Percentiles rank a stretch among this genome's conserved stretches.
Conservation (phyloP, 108 stramenopile genomes). For the Poteriospumella lacustris region DNA sequence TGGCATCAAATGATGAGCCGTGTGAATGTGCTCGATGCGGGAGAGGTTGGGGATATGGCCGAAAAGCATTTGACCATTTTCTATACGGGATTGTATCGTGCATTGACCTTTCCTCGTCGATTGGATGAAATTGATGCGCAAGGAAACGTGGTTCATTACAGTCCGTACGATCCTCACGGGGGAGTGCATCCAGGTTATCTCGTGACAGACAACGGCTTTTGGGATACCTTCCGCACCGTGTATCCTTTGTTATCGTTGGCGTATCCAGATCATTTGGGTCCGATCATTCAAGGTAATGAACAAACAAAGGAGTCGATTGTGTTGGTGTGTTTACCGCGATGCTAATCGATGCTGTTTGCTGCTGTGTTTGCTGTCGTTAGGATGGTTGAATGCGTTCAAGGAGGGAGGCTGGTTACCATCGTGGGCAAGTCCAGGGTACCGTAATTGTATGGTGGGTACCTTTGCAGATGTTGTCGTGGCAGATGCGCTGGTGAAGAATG, state of each 20-base stretch:
- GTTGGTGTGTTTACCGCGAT: background rate
- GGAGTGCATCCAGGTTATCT: slow-evolving; percentile 6
- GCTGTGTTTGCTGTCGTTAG: background rate
- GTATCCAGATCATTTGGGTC: slow-evolving; percentile 27
- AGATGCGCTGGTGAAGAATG: slow-evolving; percentile 36
- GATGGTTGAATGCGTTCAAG: slow-evolving; percentile 38
- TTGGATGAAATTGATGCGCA: slow-evolving; percentile 20
- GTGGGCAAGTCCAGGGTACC: slow-evolving; percentile 42
- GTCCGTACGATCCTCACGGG: slow-evolving; percentile 24
- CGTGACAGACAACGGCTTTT: slow-evolving; percentile 43
- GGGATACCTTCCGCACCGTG: slow-evolving; percentile 46
- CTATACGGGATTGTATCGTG: slow-evolving; percentile 40
- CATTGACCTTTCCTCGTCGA: slow-evolving; percentile 34
- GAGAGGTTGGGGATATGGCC: background rate
- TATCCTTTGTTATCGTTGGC: slow-evolving; percentile 31
- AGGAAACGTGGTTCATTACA: slow-evolving; percentile 28
- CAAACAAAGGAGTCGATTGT: background rate
- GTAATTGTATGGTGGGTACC: slow-evolving; percentile 39
- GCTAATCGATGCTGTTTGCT: too few species aligned
- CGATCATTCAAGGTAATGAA: slow-evolving; percentile 18
- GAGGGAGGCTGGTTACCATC: slow-evolving; percentile 39
- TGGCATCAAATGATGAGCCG: slow-evolving; percentile 33
- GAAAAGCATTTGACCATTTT: background rate
- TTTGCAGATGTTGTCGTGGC: slow-evolving; percentile 40
- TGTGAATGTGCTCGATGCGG: background rate